Base-by-base conservation (phyloP, 208 protist genomes). In the Leishmania amazonensis region DNA sequence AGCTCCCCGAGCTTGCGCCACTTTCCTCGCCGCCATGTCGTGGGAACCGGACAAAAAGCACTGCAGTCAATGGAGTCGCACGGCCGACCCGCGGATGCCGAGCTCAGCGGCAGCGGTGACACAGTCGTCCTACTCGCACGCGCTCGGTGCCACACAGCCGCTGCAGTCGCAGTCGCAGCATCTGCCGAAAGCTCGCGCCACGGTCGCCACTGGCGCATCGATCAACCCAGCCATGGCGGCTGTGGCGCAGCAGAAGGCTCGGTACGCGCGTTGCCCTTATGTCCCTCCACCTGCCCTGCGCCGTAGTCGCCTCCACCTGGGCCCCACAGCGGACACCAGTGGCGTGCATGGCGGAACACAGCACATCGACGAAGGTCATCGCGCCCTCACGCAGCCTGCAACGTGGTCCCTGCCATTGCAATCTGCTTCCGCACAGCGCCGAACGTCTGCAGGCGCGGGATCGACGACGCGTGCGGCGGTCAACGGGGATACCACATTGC, bases 211-310 rank as follows among this genome's bases (percentile, higher is more conserved):
- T 58, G 51, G 11, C 11, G 31, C 51, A 31, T 31, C 51, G 31
- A 74, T 72, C 24, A 6, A 38, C 47, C 28, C 71, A 40, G 71
- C 71, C 13, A 57, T 60, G 2, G 72, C 21, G 8, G n/a, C 57
- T 17, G 76, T 85, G n/a, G 83, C 83, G 6, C 74, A 57, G n/a
- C 83, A 82, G 53, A 85, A 85, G 65, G 83, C 83, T 6, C 83
- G 77, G 13, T 85, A 85, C 58, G 53, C 78, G 8, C 83, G 57
- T 11, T n/a, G 21, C 51, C 35, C 40, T n/a, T 82, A 85, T 42
- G 53, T 51, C 9, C 73, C 78, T 6, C 83, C 83, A 40, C 64
- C 54, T 4, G 78, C 57, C 15, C 60, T 82, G 35, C 64, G 51
- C 8, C 73, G 42, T 53, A 57, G 42, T 60, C 64, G 45, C 57